phyloP scores from a whole-genome alignment of 163 green algal genomes.

The Volvox carteri region DNA sequence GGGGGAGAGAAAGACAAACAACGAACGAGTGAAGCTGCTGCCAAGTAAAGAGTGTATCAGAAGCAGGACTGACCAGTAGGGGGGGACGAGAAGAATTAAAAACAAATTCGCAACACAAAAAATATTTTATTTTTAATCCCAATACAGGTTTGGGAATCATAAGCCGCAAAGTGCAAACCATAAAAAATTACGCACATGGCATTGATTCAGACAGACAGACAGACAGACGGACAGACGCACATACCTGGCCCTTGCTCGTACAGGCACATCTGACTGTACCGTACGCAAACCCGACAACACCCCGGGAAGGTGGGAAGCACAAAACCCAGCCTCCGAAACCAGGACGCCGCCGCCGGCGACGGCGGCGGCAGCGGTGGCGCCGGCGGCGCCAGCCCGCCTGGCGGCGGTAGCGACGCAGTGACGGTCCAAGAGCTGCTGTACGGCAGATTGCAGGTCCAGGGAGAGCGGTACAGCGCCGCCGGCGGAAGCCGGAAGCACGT shows the following conservation, averaged over 20 bases:
- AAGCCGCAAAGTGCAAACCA: too few species aligned
- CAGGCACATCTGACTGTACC: slow-evolving; percentile 22
- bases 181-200: too few species aligned
- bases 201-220: too few species aligned
- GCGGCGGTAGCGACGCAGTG: slow-evolving; percentile 26
- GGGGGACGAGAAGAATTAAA: too few species aligned
- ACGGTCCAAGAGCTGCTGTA: slow-evolving; percentile 20
- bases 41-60: too few species aligned
- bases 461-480: background rate
- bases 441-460: background rate
- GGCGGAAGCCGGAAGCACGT: slow-evolving; percentile 17
- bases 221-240: too few species aligned
- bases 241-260: slow-evolving; percentile 25
- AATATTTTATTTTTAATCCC: too few species aligned
- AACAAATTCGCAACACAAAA: too few species aligned
- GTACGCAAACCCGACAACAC: slow-evolving; percentile 19
- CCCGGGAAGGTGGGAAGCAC: background rate
- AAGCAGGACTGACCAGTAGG: too few species aligned
- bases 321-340: background rate
- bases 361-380: background rate
- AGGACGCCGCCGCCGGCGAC: background rate
- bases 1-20: too few species aligned
- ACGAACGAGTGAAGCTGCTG: too few species aligned
- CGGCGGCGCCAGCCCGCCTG: background rate
- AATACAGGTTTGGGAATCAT: too few species aligned